These are phyloP conservation scores for Mortierella sp. DNA, from an alignment of 371 early-diverging fungal genomes.

Conservation along the genomic window DNA sequence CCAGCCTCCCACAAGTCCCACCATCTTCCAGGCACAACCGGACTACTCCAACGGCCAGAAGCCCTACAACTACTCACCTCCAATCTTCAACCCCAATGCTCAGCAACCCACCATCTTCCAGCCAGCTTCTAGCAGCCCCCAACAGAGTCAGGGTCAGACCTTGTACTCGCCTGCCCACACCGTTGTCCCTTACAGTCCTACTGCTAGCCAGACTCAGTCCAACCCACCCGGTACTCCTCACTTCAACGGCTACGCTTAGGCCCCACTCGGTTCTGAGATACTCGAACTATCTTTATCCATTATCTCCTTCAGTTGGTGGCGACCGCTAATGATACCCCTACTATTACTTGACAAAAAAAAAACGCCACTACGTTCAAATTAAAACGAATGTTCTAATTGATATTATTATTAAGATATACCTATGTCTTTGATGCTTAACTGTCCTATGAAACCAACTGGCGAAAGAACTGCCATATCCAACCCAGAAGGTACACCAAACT, in stretches of 20 bases:
- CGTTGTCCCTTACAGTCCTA: slow-evolving; percentile 8
- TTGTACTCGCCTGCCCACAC: slow-evolving; percentile 8
- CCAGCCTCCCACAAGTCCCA: slow-evolving; percentile 2
- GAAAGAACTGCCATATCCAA: slow-evolving; percentile 42
- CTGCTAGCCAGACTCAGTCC: slow-evolving; percentile 10
- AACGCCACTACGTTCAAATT: not conserved
- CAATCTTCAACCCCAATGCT: slow-evolving; percentile 18
- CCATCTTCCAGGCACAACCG: slow-evolving; percentile 37
- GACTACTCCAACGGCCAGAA: slow-evolving; percentile 1
- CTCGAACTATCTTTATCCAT: not conserved
- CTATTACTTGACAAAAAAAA: not conserved
- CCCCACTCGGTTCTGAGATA: too few species aligned
- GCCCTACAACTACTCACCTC: slow-evolving; percentile 32
- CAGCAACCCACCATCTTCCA: slow-evolving; percentile 42
- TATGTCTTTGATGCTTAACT: not conserved
- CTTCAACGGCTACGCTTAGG: slow-evolving; percentile 18
- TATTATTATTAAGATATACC: slow-evolving; percentile 13
- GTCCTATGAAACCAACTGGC: slow-evolving; percentile 7
- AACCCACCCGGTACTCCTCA: slow-evolving; percentile 8
- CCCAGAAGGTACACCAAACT: slow-evolving; percentile 44
- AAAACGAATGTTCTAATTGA: not conserved
- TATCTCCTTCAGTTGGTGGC: not conserved
- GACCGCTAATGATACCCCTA: not conserved
- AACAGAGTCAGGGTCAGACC: not conserved
- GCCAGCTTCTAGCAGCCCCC: slow-evolving; percentile 13